Percentiles rank a stretch among this genome's conserved stretches.
phyloP scores from a whole-genome alignment of 768 basidiomycete genomes.

The Agaricus subrufescens region DNA sequence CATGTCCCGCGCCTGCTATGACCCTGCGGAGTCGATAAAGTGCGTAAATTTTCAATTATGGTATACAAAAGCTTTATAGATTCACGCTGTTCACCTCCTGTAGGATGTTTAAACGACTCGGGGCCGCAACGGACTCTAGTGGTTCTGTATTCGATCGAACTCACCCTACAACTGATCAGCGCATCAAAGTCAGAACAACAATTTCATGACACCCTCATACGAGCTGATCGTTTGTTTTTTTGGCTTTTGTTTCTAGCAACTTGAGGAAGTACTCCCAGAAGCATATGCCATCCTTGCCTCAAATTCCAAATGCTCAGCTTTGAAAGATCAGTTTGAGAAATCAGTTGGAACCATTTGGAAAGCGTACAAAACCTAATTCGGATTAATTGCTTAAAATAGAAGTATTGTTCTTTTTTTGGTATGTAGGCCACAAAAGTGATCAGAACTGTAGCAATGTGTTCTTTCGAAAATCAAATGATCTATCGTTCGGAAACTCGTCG shows the following conservation, averaged over 20 bases:
- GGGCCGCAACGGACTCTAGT: conserved; percentile 31
- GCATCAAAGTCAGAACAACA: conserved; percentile 55
- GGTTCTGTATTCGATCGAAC: conserved; percentile 64
- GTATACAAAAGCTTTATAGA: neutral
- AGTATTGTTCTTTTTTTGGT: too few species aligned
- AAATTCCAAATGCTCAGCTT: conserved; percentile 49
- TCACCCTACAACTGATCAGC: conserved; percentile 71
- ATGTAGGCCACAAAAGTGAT: too few species aligned
- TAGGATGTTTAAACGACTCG: conserved; percentile 67
- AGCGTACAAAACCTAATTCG: neutral
- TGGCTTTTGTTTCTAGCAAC: conserved; percentile 27
- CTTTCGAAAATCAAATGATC: too few species aligned
- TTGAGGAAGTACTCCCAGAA: conserved; percentile 53
- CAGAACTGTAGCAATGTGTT: too few species aligned
- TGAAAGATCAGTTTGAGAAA: conserved; percentile 21
- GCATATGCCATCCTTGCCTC: conserved; percentile 50
- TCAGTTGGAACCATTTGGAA: conserved; percentile 26
- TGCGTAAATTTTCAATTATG: conserved; percentile 27
- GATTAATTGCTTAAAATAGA: neutral
- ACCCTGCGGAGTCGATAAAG: conserved; percentile 74
- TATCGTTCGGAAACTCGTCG: too few species aligned
- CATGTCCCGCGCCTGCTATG: conserved; percentile 81
- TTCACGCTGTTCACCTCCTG: neutral
- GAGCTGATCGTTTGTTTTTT: neutral
- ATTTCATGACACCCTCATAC: neutral